Conservation (phyloP, 768 basidiomycete genomes). For the Baorangia bicolor region DNA sequence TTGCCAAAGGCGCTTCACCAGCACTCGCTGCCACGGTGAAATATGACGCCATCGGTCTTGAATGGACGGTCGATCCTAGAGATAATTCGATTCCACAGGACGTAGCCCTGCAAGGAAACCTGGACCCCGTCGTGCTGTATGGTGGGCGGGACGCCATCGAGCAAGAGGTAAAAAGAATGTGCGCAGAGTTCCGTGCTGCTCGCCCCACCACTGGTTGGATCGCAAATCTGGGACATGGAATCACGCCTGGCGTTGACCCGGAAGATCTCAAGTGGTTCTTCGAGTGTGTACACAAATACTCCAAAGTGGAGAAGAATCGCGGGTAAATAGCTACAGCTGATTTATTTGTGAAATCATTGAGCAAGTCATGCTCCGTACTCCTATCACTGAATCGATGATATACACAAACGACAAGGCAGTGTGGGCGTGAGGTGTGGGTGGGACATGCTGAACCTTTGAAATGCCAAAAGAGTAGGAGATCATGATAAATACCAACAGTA, state of each 20-base stretch:
- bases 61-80: conserved; percentile 84
- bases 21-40: conserved; percentile 64
- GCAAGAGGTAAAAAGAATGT: conserved; percentile 78
- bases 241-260: conserved; percentile 93
- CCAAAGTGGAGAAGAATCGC: conserved; percentile 30
- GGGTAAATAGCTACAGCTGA: background rate
- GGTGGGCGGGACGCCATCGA: conserved; percentile 88
- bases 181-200: conserved; percentile 61
- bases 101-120: conserved; percentile 85
- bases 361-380: conserved; percentile 6
- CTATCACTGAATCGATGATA: conserved; percentile 13
- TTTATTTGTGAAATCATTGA: background rate
- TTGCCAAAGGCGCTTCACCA: conserved; percentile 91
- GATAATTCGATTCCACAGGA: conserved; percentile 57
- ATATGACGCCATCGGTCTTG: conserved; percentile 88
- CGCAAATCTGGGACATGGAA: conserved; percentile 95
- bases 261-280: conserved; percentile 92
- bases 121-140: conserved; percentile 86
- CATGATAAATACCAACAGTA: conserved; percentile 30
- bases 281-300: conserved; percentile 85
- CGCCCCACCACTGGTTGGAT: conserved; percentile 79
- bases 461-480: conserved; percentile 22
- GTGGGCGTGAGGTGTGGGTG: conserved; percentile 13
- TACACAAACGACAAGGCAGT: conserved; percentile 21
- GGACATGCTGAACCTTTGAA: conserved; percentile 31